These are phyloP conservation scores for Backusella sp. DNA, from an alignment of 192 early-diverging fungal genomes.

Conservation along the genomic window DNA sequence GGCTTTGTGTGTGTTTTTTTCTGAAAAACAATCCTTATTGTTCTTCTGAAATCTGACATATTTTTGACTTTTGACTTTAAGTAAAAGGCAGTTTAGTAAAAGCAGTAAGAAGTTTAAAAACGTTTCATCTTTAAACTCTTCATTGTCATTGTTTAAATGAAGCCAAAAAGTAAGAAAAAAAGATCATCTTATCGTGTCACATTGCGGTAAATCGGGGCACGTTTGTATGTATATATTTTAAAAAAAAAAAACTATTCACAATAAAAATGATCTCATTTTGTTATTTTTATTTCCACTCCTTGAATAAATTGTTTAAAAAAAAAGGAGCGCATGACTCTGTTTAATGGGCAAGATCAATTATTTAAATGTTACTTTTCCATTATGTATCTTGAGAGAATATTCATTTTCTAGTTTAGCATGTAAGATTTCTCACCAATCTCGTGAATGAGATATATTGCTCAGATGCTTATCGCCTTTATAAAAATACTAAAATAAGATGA, in stretches of 20 bases:
- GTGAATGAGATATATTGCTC: background rate
- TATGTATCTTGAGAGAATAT: background rate
- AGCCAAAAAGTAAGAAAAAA: background rate
- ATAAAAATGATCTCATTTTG: background rate
- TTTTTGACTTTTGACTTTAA: background rate
- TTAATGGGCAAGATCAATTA: background rate
- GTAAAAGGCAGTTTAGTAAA: slow-evolving; percentile 1
- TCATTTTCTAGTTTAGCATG: background rate
- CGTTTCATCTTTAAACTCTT: background rate
- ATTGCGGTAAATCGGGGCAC: background rate
- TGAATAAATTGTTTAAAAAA: background rate
- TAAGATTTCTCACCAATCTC: background rate
- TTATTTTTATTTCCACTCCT: too few species aligned
- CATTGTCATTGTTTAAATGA: background rate
- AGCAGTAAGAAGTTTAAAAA: background rate
- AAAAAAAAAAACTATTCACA: background rate
- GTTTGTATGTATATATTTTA: too few species aligned
- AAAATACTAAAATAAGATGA: background rate
- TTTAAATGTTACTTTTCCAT: background rate
- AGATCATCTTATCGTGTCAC: background rate
- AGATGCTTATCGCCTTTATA: background rate
- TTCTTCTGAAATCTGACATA: background rate
- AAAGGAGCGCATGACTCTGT: background rate
- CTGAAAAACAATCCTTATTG: too few species aligned
- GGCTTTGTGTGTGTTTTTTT: background rate